phyloP scores from a whole-genome alignment of 345 rosid genomes.

The Zanthoxylum bungeanum region DNA sequence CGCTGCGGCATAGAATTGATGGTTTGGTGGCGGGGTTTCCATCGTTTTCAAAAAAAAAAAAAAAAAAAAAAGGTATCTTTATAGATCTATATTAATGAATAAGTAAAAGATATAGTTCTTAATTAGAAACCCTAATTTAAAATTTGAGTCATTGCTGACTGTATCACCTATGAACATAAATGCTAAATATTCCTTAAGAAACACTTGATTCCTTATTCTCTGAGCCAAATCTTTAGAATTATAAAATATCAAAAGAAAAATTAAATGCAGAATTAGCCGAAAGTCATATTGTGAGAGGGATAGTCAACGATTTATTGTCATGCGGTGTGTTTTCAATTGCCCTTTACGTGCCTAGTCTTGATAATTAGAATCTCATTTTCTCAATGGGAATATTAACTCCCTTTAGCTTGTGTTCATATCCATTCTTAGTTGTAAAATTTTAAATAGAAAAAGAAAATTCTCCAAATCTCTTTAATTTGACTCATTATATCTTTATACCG shows the following conservation, averaged over 20 bases:
- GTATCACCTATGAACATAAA: conserved; percentile 7
- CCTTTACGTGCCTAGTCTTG: conserved; percentile 7
- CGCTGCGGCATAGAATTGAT: too few relatives aligned
- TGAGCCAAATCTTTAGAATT: not conserved
- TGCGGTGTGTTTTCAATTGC: not conserved
- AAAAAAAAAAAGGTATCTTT: too few relatives aligned
- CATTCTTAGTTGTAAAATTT: too few relatives aligned
- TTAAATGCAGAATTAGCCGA: conserved; percentile 1
- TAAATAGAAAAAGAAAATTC: too few relatives aligned
- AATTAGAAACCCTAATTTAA: not conserved
- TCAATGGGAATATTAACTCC: too few relatives aligned
- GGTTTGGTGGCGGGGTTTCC: too few relatives aligned
- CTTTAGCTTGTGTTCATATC: too few relatives aligned
- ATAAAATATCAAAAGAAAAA: not conserved
- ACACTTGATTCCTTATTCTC: conserved; percentile 27
- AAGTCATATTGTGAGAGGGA: not conserved
- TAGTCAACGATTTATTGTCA: conserved; percentile 18
- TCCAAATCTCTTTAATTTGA: too few relatives aligned
- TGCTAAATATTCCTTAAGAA: conserved; percentile 19
- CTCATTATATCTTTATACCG: too few relatives aligned
- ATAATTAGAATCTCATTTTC: not conserved
- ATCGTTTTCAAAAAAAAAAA: too few relatives aligned
- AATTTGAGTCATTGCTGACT: conserved; percentile 30
- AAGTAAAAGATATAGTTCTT: not conserved
- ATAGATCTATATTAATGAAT: not conserved